A percentile compares a stretch with the other conserved stretches of the same genome.
Conservation (phyloP, 1,284 basidiomycete genomes). For the Anthracocystis panici-leucophaei region DNA sequence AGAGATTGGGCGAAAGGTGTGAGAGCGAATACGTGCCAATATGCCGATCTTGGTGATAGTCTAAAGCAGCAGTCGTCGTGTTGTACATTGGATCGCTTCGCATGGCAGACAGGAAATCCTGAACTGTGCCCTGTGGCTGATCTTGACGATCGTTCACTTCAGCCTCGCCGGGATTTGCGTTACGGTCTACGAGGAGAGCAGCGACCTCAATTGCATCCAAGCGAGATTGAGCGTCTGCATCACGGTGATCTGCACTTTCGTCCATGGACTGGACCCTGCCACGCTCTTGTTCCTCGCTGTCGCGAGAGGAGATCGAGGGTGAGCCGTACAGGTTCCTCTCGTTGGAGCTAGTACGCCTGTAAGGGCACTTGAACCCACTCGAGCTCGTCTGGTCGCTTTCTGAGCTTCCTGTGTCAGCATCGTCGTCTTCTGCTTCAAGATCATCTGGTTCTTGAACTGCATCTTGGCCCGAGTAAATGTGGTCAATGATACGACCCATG, state of each 20-base stretch:
- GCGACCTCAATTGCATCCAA: not conserved
- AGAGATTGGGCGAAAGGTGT: slow-evolving; percentile 4
- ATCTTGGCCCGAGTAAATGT: not conserved
- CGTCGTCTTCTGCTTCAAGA: not conserved
- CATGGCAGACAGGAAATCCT: slow-evolving; percentile 27
- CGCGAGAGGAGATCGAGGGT: not conserved
- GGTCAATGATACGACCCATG: not conserved
- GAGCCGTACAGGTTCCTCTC: slow-evolving; percentile 7
- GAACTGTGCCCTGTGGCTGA: slow-evolving; percentile 10
- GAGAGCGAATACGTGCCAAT: slow-evolving; percentile 29
- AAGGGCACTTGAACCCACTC: not conserved
- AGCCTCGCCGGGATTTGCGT: not conserved
- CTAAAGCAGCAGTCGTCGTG: not conserved
- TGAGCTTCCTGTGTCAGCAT: not conserved
- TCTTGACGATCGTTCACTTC: not conserved
- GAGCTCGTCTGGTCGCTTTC: slow-evolving; percentile 2
- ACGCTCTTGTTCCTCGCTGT: not conserved
- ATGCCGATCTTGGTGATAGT: slow-evolving; percentile 29
- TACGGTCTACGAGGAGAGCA: not conserved
- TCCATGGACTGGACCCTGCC: too few relatives aligned
- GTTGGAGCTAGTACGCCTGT: slow-evolving; percentile 11
- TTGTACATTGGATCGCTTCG: slow-evolving; percentile 28
- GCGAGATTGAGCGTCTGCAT: not conserved
- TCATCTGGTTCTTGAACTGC: not conserved
- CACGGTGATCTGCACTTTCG: too few relatives aligned